Evolutionary conservation across 2,329 filamentous ascomycete species (phyloP).

Genomic region (Aspergillus ibericus): DNA sequence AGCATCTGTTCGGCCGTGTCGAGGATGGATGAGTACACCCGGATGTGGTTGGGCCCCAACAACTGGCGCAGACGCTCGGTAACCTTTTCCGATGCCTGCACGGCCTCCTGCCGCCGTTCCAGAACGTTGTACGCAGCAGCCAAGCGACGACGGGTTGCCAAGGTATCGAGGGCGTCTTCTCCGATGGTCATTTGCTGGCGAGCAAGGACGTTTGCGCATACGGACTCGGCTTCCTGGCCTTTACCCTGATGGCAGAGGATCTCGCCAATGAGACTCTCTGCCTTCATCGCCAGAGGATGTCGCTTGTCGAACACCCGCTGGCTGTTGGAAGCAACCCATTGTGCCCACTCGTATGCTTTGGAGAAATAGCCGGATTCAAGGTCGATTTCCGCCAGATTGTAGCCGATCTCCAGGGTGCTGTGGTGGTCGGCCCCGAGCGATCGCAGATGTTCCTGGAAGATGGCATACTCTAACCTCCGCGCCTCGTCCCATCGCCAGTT

Average conservation of each 20-base stretch:
- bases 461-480: slow-evolving; percentile 27
- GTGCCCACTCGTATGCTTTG: slow-evolving; percentile 31
- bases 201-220: slow-evolving; percentile 33
- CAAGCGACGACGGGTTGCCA: slow-evolving; percentile 30
- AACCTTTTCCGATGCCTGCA: slow-evolving; percentile 24
- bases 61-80: slow-evolving; percentile 22
- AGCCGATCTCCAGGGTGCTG: slow-evolving; percentile 29
- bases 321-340: slow-evolving; percentile 31
- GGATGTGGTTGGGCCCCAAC: slow-evolving; percentile 31
- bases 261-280: slow-evolving; percentile 31
- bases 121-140: slow-evolving; percentile 25
- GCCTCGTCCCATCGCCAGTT: slow-evolving; percentile 31
- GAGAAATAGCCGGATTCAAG: slow-evolving; percentile 23
- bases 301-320: slow-evolving; percentile 28
- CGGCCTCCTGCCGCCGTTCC: slow-evolving; percentile 24
- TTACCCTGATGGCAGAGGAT: slow-evolving; percentile 27
- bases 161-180: slow-evolving; percentile 32
- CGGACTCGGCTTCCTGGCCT: slow-evolving; percentile 29
- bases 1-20: slow-evolving; percentile 27
- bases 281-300: slow-evolving; percentile 30
- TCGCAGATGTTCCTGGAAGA: slow-evolving; percentile 33
- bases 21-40: slow-evolving; percentile 20
- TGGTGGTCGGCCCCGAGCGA: slow-evolving; percentile 30
- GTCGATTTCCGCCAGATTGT: slow-evolving; percentile 31
- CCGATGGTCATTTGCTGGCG: slow-evolving; percentile 35